Conservation (phyloP, 179 eudicot genomes). For the Spinacia oleracea region DNA sequence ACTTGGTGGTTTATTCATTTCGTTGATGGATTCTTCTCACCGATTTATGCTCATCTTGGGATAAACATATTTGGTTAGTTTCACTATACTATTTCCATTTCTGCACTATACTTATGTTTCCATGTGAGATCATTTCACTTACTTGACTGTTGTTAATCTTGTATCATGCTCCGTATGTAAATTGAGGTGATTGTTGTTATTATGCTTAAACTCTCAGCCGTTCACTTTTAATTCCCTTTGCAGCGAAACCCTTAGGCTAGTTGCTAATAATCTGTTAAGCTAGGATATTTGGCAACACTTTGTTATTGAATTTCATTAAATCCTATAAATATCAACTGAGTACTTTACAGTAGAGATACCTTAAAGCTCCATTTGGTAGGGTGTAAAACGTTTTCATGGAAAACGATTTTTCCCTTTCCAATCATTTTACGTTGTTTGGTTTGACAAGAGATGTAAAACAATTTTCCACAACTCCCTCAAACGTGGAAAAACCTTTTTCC, state of each 20-base stretch:
- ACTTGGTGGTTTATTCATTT: conserved; percentile 84
- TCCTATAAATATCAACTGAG: not conserved
- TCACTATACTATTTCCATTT: not conserved
- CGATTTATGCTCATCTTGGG: conserved; percentile 79
- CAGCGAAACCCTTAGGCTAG: too few species aligned
- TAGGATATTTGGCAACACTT: not conserved
- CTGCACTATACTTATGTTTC: conserved; percentile 2
- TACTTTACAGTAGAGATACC: too few species aligned
- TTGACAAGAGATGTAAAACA: too few species aligned
- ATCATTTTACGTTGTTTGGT: too few species aligned
- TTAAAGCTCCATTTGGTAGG: too few species aligned
- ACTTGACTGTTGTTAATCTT: too few species aligned
- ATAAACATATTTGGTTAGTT: conserved; percentile 78
- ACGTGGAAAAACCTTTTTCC: too few species aligned
- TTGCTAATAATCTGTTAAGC: not conserved
- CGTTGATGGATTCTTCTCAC: conserved; percentile 85
- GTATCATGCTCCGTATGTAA: not conserved
- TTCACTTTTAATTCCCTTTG: too few species aligned
- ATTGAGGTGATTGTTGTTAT: not conserved
- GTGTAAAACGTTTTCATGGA: too few species aligned
- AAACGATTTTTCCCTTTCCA: too few species aligned
- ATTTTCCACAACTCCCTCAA: too few species aligned
- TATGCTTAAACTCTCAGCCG: not conserved
- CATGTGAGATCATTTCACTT: not conserved
- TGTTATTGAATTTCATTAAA: not conserved